Base-by-base conservation (phyloP, 2,329 filamentous ascomycete species). In the Neodidymelliopsis sp. region DNA sequence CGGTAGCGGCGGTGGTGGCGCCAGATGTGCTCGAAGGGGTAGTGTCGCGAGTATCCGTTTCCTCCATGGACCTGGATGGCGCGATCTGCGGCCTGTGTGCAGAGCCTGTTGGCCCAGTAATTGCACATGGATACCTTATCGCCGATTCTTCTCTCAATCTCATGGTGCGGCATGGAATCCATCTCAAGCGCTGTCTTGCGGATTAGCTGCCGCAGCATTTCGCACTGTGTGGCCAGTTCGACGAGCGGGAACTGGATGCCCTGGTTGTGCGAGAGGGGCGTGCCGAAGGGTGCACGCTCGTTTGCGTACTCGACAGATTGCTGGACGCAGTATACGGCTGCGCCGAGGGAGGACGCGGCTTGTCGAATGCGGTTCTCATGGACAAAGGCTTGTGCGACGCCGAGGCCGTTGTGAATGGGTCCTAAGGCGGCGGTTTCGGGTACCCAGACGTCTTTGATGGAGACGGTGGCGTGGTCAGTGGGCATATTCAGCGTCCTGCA, bases 301-400 rank as follows among this genome's bases (percentile, higher is more conserved):
- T 79, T 78, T 4, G 84, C 83, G 63, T 86, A 83, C 54, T 77
- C 73, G 38, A 86, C 77, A 29, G 77, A 80, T 56, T 80, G 74
- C 30, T 83, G 78, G 41, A 86, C 76, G 67, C 84, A 87, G 70
- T 81, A 87, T 36, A 78, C 73, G 6, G 84, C 83, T 1, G 83
- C 79, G 31, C 84, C 82, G 29, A 83, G 79, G 1, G 80, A 83
- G 7, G 79, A 82, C 1, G 83, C 83, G 2, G 84, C 84, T 71
- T 87, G 83, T n/a, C 84, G 78, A 58, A 86, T 83, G 33, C 84
- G 79, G 66, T 86, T 86, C 62, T 87, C 84, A 66, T 86, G 82
- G 2, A 85, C 83, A 65, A 87, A 86, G 2, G 83, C 83, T 71
- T 86, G 84, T 1, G 84, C 84, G 37, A 87, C 81, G 16, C 79